Conservation (phyloP, 139 green algal species). For the Desmodesmus armatus region DNA sequence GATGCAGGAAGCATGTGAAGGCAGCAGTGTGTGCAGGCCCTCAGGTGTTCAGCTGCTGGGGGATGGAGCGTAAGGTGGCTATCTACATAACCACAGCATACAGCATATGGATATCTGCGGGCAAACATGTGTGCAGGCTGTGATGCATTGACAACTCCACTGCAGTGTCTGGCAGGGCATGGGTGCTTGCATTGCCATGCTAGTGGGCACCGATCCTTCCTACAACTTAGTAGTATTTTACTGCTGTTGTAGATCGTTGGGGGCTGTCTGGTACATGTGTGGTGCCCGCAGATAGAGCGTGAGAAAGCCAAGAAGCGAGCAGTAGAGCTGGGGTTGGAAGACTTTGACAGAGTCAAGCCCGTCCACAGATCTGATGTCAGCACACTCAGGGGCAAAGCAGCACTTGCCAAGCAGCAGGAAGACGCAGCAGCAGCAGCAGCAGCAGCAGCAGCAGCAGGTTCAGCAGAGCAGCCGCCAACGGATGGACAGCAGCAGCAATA, state of each 20-base stretch:
- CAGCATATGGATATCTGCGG: too few species aligned
- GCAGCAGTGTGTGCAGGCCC: background rate
- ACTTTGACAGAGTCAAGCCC: constrained; percentile 29
- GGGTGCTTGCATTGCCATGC: background rate
- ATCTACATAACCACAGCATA: too few species aligned
- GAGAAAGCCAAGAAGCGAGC: constrained; percentile 18
- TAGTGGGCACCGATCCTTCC: too few species aligned
- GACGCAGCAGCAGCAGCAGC: too few species aligned
- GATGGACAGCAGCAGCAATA: too few species aligned
- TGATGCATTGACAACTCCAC: background rate
- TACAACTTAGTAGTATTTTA: background rate
- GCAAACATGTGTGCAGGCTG: too few species aligned
- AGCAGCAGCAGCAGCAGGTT: too few species aligned
- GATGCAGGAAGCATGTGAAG: background rate
- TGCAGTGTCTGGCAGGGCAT: background rate
- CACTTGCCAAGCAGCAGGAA: too few species aligned
- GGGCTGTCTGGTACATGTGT: background rate
- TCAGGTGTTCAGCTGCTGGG: background rate
- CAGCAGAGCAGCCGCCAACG: too few species aligned
- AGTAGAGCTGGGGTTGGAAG: constrained; percentile 19
- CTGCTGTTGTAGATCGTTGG: background rate
- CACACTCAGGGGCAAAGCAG: too few species aligned
- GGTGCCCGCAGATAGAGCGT: background rate
- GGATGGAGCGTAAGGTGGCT: background rate
- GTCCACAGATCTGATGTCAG: too few species aligned